Base-by-base conservation (phyloP, 345 rosid species). In the Camelina neglecta region DNA sequence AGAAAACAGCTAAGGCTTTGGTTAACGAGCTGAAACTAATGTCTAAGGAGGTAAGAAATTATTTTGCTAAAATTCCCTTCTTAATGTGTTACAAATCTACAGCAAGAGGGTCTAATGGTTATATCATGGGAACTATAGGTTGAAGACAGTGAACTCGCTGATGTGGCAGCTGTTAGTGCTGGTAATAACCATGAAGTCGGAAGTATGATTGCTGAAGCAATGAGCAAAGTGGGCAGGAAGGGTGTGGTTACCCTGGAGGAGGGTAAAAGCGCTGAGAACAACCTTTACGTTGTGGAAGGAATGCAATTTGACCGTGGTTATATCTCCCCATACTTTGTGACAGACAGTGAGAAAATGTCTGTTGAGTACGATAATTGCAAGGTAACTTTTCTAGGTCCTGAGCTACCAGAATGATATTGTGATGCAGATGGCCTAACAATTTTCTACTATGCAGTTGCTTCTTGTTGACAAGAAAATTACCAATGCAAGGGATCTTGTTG, bases 221-320 rank as follows among this genome's bases (percentile, higher is more conserved):
- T 96, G 93, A 91, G 96, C 67, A 93, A 83, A 85, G 99, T 96
- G 11, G 99, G 99, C 12, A 80, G 98, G 48, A 93, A 91, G 84
- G 99, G 99, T 78, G 99, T 94, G 63, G 96, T 96, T 41, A 96
- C 98, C 9, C 94, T 96, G 49, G 98, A 96, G 79, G 98, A 93
- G 85, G 99, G 99, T 11, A 93, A 87, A 85, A 93, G 99, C 54
- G 95, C 99, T 1, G 99, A 96, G 41, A 96, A 96, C 83, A 86
- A 77, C 47, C 97, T 96, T n/a, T 96, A 96, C 75, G 97, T 93
- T 13, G 99, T 96, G 54, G 99, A 96, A 81, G 99, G 99, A 74
- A 96, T 93, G 99, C 99, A 96, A 65, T 96, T 96, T 76, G 99
- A 96, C 39, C 96, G 98, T 9, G 99, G 99, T 71, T 96, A 96